Conservation (phyloP, 2,329 filamentous ascomycete genomes). For the Diaporthe helianthi region DNA sequence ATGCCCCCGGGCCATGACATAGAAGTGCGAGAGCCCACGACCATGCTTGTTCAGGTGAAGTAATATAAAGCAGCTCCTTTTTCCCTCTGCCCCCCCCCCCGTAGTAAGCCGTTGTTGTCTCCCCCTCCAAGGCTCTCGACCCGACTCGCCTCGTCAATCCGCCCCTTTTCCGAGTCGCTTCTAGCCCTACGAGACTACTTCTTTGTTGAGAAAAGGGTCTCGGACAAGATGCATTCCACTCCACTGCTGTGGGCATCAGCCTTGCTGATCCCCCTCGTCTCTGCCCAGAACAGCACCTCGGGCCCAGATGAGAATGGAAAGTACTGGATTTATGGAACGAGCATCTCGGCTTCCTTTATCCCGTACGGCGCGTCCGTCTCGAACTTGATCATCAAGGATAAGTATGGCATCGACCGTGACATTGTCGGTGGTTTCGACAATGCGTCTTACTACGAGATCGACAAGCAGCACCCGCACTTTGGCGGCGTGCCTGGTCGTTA, state of each 20-base stretch:
- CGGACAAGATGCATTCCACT: slow-evolving; percentile 28
- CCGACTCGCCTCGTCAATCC: neutral
- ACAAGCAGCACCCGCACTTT: slow-evolving; percentile 73
- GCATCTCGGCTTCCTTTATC: slow-evolving; percentile 73
- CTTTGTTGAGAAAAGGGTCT: neutral
- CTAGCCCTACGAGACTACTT: neutral
- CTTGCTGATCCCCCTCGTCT: slow-evolving; percentile 43
- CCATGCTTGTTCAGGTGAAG: neutral
- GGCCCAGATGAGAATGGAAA: slow-evolving; percentile 67
- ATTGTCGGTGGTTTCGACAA: slow-evolving; percentile 80
- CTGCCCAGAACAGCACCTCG: slow-evolving; percentile 39
- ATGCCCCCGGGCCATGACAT: slow-evolving; percentile 18
- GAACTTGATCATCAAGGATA: slow-evolving; percentile 74
- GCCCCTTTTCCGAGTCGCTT: neutral
- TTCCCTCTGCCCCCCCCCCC: neutral
- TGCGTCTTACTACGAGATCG: slow-evolving; percentile 71
- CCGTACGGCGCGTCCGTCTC: slow-evolving; percentile 77
- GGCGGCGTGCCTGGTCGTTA: slow-evolving; percentile 78
- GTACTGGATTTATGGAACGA: slow-evolving; percentile 73
- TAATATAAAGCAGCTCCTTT: neutral
- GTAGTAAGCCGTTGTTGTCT: neutral
- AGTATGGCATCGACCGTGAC: slow-evolving; percentile 72
- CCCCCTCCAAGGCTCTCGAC: neutral
- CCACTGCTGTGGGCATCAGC: slow-evolving; percentile 38
- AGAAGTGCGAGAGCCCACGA: neutral